Conservation (phyloP, 805 yeast genomes). For the Wickerhamiella sergipiensis region DNA sequence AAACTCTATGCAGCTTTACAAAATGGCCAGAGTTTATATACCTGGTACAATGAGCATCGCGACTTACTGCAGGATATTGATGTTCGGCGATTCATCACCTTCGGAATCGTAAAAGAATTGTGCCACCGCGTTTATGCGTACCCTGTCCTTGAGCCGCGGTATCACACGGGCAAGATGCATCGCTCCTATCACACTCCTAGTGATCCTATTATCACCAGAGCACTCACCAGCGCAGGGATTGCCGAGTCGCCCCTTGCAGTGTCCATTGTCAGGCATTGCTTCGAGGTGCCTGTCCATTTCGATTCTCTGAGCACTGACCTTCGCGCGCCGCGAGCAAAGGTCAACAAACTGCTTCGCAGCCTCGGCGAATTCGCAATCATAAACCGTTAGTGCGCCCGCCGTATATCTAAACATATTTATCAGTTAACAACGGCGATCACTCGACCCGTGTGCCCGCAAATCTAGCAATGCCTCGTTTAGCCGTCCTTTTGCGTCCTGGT, state of each 20-base stretch:
- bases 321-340: conserved; percentile 14
- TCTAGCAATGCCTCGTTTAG: not conserved
- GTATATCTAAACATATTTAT: no score
- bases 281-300: conserved; percentile 11
- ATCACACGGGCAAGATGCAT: not conserved
- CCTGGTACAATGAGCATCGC: conserved; percentile 66
- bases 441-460: not conserved
- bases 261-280: conserved; percentile 3
- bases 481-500: not conserved
- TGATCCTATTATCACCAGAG: not conserved
- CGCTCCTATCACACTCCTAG: not conserved
- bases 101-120: conserved; percentile 72
- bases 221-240: conserved; percentile 2
- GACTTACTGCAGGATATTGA: conserved; percentile 53
- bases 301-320: conserved; percentile 18
- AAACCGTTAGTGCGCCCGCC: conserved; percentile 3
- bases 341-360: conserved; percentile 9
- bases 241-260: conserved; percentile 2
- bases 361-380: conserved; percentile 15
- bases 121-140: conserved; percentile 69
- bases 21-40: conserved; percentile 62
- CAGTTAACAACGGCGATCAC: not conserved
- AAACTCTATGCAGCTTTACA: conserved; percentile 62
- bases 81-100: conserved; percentile 68
- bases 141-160: conserved; percentile 38